These are phyloP conservation scores for Ramularia endophylla DNA, from an alignment of 2,329 filamentous ascomycete genomes.

Conservation along the genomic window DNA sequence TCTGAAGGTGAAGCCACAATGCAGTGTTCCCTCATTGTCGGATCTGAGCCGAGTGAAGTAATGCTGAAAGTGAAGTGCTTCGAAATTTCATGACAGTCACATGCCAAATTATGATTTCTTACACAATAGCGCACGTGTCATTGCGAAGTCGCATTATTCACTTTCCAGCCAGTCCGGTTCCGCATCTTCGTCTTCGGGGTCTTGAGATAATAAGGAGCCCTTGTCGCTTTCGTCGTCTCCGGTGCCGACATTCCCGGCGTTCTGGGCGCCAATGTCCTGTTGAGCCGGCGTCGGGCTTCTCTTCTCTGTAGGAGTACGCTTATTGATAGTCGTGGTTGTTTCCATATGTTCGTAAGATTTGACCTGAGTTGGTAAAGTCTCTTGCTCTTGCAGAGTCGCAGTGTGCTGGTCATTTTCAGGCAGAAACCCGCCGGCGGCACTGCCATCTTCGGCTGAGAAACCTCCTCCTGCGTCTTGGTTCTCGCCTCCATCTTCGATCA, in stretches of 20 bases:
- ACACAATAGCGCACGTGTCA: neutral
- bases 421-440: constrained; percentile 28
- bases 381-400: neutral
- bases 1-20: too few species aligned
- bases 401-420: constrained; percentile 14
- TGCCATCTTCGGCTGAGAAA: constrained; percentile 11
- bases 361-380: neutral
- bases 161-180: constrained; percentile 57
- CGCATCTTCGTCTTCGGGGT: constrained; percentile 60
- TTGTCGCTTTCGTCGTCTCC: constrained; percentile 35
- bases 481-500: constrained; percentile 7
- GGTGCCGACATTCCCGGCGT: constrained; percentile 3
- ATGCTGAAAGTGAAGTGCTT: too few species aligned
- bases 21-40: too few species aligned
- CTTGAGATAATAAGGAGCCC: constrained; percentile 53
- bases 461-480: constrained; percentile 8
- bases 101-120: neutral
- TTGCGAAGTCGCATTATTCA: constrained; percentile 14
- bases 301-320: too few species aligned
- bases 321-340: neutral
- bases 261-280: neutral
- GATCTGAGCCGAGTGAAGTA: too few species aligned
- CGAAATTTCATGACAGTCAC: too few species aligned
- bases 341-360: neutral
- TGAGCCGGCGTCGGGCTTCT: too few species aligned